Evolutionary conservation across 768 basidiomycete genomes (phyloP).

Genomic region (Zangia roseola): DNA sequence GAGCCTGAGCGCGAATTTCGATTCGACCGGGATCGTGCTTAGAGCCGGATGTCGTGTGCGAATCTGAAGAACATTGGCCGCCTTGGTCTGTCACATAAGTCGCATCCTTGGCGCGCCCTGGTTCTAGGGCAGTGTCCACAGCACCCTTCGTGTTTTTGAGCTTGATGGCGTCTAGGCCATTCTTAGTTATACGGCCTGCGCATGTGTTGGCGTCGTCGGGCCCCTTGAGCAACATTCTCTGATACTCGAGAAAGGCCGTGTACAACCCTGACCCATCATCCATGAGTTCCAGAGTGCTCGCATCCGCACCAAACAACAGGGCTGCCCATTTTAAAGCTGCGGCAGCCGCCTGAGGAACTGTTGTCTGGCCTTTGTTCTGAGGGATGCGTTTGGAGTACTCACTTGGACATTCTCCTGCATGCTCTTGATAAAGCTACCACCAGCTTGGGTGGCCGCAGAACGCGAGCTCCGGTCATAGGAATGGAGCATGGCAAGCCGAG

Average conservation of each 20-base stretch:
- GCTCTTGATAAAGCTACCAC: conserved; percentile 8
- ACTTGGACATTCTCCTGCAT: conserved; percentile 14
- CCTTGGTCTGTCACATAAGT: neutral
- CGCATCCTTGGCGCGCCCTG: neutral
- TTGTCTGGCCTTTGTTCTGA: neutral
- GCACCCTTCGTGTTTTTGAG: neutral
- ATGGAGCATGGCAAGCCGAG: neutral
- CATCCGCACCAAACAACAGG: conserved; percentile 7
- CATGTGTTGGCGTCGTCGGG: neutral
- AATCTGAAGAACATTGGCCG: neutral
- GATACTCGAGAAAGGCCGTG: conserved; percentile 22
- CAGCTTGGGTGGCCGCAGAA: neutral
- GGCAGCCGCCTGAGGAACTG: conserved; percentile 9
- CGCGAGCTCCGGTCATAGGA: neutral
- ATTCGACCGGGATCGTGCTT: neutral
- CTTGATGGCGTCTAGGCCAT: conserved; percentile 10
- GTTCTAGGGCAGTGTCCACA: neutral
- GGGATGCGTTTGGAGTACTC: conserved; percentile 3
- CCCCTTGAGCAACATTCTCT: conserved; percentile 1
- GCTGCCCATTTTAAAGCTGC: conserved; percentile 15
- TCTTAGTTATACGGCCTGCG: neutral
- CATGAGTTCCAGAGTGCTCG: neutral
- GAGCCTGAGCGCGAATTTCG: neutral
- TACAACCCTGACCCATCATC: conserved; percentile 14
- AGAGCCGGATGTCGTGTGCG: neutral